These are phyloP conservation scores for Citrus inodora DNA, from an alignment of 345 rosid species.

Conservation along the genomic window DNA sequence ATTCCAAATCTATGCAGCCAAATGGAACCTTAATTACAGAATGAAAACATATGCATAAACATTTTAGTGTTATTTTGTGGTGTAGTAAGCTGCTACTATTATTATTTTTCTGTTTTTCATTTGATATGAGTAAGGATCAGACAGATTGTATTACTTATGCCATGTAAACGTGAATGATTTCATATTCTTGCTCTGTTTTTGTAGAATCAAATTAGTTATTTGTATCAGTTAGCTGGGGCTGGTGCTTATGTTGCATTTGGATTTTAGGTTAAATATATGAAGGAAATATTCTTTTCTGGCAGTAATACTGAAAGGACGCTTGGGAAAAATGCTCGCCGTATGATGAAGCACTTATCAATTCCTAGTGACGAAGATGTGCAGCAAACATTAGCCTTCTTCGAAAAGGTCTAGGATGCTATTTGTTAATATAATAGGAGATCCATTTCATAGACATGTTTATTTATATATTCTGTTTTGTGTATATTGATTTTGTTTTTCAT, in stretches of 20 bases:
- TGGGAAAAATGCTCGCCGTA: slow-evolving; percentile 58
- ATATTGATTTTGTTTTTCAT: not conserved
- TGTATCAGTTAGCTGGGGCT: slow-evolving; percentile 6
- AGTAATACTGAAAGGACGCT: slow-evolving; percentile 43
- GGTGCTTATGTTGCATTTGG: slow-evolving; percentile 51
- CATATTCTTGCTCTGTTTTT: not conserved
- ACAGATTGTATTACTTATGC: not conserved
- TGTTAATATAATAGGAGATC: not conserved
- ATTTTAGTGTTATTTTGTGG: not conserved
- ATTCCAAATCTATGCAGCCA: not conserved
- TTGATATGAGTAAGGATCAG: not conserved
- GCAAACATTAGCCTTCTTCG: slow-evolving; percentile 78
- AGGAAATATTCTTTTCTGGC: slow-evolving; percentile 75
- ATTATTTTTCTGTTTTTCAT: not conserved
- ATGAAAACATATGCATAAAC: not conserved
- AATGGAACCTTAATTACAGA: not conserved
- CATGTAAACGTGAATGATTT: not conserved
- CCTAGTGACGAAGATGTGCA: slow-evolving; percentile 84
- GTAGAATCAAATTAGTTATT: not conserved
- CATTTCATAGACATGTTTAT: not conserved
- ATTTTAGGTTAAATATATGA: slow-evolving; percentile 79
- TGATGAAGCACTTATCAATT: slow-evolving; percentile 77
- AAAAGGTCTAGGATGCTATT: slow-evolving; percentile 51
- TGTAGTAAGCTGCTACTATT: not conserved
- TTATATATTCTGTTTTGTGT: not conserved